These are phyloP conservation scores for Ehretia macrophylla DNA, from an alignment of 257 asterid species.

Conservation along the genomic window DNA sequence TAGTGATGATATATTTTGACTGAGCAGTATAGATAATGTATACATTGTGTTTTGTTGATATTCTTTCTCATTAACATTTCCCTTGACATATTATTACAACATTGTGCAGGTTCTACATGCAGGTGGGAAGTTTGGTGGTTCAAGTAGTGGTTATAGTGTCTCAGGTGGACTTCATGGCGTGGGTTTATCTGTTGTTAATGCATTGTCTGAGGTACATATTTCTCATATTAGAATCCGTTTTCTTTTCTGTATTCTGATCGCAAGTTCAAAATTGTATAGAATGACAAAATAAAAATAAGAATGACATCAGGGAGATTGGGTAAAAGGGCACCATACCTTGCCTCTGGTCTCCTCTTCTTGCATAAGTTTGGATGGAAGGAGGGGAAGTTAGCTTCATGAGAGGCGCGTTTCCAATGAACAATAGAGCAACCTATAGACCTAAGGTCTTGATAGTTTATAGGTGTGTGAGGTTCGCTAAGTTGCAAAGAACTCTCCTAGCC, in stretches of 20 bases:
- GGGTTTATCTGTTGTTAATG: constrained; percentile 96
- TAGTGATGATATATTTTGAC: neutral
- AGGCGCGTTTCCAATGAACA: no score
- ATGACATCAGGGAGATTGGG: no score
- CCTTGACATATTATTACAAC: neutral
- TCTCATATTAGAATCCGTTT: constrained; percentile 6
- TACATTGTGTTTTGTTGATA: neutral
- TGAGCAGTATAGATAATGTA: neutral
- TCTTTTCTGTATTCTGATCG: neutral
- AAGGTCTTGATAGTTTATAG: no score
- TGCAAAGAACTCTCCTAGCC: no score
- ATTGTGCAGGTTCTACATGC: constrained; percentile 93
- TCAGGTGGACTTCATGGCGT: constrained; percentile 99
- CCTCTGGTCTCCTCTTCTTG: no score
- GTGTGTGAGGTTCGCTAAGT: no score
- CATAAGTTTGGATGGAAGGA: no score
- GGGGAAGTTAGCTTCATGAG: no score
- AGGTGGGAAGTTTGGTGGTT: constrained; percentile 99
- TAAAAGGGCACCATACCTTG: no score
- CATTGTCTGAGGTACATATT: constrained; percentile 79
- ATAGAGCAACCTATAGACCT: no score
- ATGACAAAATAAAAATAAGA: no score
- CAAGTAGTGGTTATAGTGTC: constrained; percentile 93
- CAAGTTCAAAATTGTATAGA: neutral
- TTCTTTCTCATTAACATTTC: neutral